phyloP scores from a whole-genome alignment of 495 filamentous ascomycete genomes.

The Baudoinia panamericana region DNA sequence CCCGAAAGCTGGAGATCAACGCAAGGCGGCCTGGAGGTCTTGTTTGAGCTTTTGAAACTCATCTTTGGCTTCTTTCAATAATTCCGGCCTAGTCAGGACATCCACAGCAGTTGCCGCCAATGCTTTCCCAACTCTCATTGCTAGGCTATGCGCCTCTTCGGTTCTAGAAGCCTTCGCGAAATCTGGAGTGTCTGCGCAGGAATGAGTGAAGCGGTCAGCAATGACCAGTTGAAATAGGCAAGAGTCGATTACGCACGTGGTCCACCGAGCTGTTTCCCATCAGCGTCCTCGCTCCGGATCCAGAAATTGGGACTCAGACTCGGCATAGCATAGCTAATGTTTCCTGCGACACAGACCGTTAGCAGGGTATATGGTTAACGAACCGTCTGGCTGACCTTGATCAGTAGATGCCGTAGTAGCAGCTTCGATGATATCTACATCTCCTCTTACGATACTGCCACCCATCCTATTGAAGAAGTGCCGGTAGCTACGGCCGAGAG shows the following conservation, averaged over 20 bases:
- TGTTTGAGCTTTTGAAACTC: slow-evolving; percentile 15
- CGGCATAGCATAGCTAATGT: slow-evolving; percentile 52
- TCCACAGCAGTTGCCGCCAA: slow-evolving; percentile 43
- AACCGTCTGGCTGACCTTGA: slow-evolving; percentile 29
- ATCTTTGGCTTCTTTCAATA: slow-evolving; percentile 33
- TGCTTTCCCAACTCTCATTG: slow-evolving; percentile 42
- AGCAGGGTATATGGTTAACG: not conserved
- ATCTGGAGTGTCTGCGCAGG: slow-evolving; percentile 47
- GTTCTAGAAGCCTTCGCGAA: slow-evolving; percentile 48
- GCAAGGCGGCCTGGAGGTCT: no score
- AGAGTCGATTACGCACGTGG: no score
- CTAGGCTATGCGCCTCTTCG: slow-evolving; percentile 37
- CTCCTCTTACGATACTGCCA: slow-evolving; percentile 35
- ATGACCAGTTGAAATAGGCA: no score
- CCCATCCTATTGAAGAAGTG: slow-evolving; percentile 22
- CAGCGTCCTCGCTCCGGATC: slow-evolving; percentile 29
- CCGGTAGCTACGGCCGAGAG: slow-evolving; percentile 30
- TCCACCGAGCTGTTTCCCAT: slow-evolving; percentile 16
- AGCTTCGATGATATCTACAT: slow-evolving; percentile 37
- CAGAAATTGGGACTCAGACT: slow-evolving; percentile 47
- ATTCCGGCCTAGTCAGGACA: slow-evolving; percentile 34
- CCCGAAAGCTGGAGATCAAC: no score
- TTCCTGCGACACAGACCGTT: slow-evolving; percentile 22
- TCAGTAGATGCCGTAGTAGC: slow-evolving; percentile 34
- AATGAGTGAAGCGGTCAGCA: no score